Conservation (phyloP, 2,329 filamentous ascomycete species). For the Neonectria faginata region DNA sequence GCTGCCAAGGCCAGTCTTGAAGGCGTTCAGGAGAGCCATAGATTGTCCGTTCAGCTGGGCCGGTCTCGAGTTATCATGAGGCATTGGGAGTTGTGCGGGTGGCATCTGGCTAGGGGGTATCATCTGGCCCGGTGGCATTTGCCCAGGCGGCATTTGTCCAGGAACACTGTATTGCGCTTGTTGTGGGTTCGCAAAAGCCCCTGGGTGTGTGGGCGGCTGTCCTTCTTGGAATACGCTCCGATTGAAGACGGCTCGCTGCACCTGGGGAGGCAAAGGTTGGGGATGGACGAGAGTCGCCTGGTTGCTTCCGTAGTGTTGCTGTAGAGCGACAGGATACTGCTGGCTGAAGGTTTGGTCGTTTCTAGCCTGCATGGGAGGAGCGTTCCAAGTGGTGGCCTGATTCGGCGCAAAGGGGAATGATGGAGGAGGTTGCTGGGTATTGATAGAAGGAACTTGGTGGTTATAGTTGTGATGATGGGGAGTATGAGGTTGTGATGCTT, state of each 20-base stretch:
- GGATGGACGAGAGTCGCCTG: slow-evolving; percentile 52
- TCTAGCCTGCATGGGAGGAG: slow-evolving; percentile 25
- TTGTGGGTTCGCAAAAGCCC: slow-evolving; percentile 35
- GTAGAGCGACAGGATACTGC: slow-evolving; percentile 31
- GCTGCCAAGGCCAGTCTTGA: slow-evolving; percentile 50
- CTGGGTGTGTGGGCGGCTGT: slow-evolving; percentile 27
- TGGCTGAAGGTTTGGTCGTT: slow-evolving; percentile 34
- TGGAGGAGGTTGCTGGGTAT: slow-evolving; percentile 48
- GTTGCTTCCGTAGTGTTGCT: slow-evolving; percentile 42
- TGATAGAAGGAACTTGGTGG: slow-evolving; percentile 53
- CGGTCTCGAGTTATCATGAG: slow-evolving; percentile 35
- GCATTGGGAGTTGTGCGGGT: slow-evolving; percentile 7
- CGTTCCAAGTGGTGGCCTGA: slow-evolving; percentile 35
- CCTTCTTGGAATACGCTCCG: slow-evolving; percentile 48
- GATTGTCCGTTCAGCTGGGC: slow-evolving; percentile 56
- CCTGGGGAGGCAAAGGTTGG: slow-evolving; percentile 66
- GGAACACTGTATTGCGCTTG: slow-evolving; percentile 43
- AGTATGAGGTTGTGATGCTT: slow-evolving; percentile 65
- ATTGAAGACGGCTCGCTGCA: slow-evolving; percentile 65
- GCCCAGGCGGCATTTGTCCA: slow-evolving; percentile 26
- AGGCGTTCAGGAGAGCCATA: slow-evolving; percentile 58
- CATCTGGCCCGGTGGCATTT: background rate
- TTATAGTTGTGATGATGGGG: slow-evolving; percentile 67
- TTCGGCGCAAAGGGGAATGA: slow-evolving; percentile 45
- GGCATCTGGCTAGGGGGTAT: background rate